Evolutionary conservation across 2,329 filamentous ascomycete genomes (phyloP).

Genomic region (Diaporthe sp.): DNA sequence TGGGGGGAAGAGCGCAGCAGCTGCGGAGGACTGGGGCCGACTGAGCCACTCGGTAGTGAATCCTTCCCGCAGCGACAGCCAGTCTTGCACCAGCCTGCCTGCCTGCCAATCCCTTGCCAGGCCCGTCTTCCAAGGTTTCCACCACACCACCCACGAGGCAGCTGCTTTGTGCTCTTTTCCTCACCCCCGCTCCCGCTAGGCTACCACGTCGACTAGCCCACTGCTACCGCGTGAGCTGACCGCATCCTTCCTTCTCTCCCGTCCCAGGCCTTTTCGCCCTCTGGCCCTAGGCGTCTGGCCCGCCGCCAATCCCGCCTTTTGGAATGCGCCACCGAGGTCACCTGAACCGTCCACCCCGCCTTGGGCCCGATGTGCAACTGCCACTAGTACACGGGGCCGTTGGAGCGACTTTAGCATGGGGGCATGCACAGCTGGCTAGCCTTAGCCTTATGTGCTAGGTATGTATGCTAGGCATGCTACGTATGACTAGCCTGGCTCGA

Average conservation of each 20-base stretch:
- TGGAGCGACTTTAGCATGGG: neutral
- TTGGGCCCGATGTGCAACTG: neutral
- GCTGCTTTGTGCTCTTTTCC: neutral
- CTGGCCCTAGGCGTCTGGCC: neutral
- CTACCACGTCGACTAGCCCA: neutral
- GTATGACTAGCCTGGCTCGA: neutral
- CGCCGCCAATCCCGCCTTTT: constrained; percentile 14
- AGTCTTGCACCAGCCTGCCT: neutral
- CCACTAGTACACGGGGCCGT: neutral
- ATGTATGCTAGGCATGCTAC: neutral
- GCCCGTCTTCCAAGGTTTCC: neutral
- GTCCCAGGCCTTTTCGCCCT: neutral
- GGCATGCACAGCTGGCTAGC: constrained; percentile 8
- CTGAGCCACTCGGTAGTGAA: neutral
- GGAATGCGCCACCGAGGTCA: constrained; percentile 26
- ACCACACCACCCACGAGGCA: neutral
- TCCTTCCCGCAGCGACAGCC: neutral
- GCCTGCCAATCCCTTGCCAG: neutral
- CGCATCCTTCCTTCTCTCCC: constrained; percentile 1
- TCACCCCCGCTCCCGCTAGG: neutral
- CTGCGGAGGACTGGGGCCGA: neutral
- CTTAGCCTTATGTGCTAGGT: neutral
- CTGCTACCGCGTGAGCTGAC: constrained; percentile 1
- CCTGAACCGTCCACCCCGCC: neutral
- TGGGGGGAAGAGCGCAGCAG: neutral